These are phyloP conservation scores for Leishmania aethiopica DNA, from an alignment of 208 protist species.

Conservation along the genomic window DNA sequence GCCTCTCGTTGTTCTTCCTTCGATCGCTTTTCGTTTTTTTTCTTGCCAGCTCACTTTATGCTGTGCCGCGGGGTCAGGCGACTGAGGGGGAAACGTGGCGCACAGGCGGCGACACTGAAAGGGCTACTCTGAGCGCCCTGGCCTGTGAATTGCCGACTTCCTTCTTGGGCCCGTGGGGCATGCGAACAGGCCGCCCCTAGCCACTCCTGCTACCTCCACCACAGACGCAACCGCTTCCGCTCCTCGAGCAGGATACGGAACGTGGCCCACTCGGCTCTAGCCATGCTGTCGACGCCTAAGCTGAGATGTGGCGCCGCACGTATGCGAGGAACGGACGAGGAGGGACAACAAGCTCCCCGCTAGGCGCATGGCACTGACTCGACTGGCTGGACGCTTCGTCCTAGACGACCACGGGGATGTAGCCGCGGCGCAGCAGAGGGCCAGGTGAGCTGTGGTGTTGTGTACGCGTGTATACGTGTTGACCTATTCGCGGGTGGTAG, in stretches of 20 bases:
- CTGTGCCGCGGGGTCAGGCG: neutral
- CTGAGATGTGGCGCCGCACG: neutral
- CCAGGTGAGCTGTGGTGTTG: neutral
- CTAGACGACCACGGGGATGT: neutral
- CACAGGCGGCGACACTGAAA: neutral
- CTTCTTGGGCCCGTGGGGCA: neutral
- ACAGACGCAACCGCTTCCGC: neutral
- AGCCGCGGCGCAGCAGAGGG: neutral
- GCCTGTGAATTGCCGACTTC: neutral
- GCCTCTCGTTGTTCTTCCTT: neutral
- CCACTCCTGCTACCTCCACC: neutral
- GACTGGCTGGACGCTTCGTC: neutral
- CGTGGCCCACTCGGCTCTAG: neutral
- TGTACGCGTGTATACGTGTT: neutral
- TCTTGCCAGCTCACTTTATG: neutral
- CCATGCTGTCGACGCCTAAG: neutral
- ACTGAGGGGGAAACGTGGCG: neutral
- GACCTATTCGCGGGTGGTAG: neutral
- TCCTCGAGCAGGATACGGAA: neutral
- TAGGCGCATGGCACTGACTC: neutral
- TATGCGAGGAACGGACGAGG: neutral
- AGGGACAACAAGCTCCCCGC: too few species aligned
- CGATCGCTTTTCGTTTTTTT: neutral
- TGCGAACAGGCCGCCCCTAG: neutral
- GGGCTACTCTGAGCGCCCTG: neutral